A percentile compares a stretch with the other conserved stretches of the same genome.
These are phyloP conservation scores for Penicillium taxi DNA, from an alignment of 495 filamentous ascomycete genomes.

Conservation along the genomic window DNA sequence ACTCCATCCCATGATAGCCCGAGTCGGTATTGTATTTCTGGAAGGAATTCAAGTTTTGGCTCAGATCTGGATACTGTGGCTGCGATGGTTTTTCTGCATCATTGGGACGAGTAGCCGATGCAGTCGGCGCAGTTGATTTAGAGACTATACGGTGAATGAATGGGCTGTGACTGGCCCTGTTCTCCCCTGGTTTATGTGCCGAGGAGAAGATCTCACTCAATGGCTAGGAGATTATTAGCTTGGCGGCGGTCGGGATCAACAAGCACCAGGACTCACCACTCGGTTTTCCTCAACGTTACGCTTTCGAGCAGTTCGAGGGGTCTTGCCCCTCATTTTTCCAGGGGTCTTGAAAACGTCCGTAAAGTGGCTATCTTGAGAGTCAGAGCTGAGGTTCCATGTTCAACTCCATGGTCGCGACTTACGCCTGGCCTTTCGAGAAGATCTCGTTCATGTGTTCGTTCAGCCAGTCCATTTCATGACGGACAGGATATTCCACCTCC, in stretches of 20 bases:
- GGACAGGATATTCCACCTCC: constrained; percentile 79
- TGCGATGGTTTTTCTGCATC: constrained; percentile 14
- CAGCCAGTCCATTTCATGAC: constrained; percentile 89
- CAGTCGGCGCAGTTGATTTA: constrained; percentile 16
- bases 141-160: constrained; percentile 30
- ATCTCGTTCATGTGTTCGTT: constrained; percentile 97
- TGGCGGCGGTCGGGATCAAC: neutral
- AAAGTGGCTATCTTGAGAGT: constrained; percentile 56
- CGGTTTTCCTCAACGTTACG: constrained; percentile 54
- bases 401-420: constrained; percentile 27
- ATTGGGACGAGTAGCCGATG: constrained; percentile 17
- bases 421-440: constrained; percentile 79
- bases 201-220: constrained; percentile 74
- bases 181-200: constrained; percentile 38
- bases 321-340: constrained; percentile 88
- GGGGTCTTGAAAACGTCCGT: constrained; percentile 94
- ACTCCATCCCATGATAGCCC: constrained; percentile 73
- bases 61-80: constrained; percentile 29
- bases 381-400: constrained; percentile 20
- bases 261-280: constrained; percentile 44
- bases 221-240: constrained; percentile 48
- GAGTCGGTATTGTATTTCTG: constrained; percentile 54
- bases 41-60: constrained; percentile 34
- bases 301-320: constrained; percentile 75
- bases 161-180: constrained; percentile 26